Base-by-base conservation (phyloP, 768 basidiomycete species). In the Coprinopsis marcescibilis region DNA sequence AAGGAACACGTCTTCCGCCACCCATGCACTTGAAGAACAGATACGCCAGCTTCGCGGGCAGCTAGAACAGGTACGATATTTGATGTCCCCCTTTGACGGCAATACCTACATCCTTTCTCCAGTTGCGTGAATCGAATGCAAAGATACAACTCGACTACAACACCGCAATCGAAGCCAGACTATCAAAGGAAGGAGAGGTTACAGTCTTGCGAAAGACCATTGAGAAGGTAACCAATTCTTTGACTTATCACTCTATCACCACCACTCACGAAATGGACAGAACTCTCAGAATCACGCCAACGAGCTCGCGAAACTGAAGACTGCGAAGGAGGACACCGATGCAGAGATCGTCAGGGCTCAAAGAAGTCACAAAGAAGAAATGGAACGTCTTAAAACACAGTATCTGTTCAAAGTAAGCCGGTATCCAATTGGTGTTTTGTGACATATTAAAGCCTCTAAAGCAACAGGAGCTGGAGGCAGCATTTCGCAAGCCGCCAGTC, bases 141-240 rank as follows among this genome's bases (percentile, higher is more conserved):
- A 65, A 67, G 48, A 66, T 77, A 15, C 72, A 73, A 46, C 50
- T 59, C 20, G 69, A 70, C 1, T 59, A 81, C 38, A 66, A 73
- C 49, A 67, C 68, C 30, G 78, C 78, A 2, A 60, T 67, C 39
- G 73, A 78, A 38, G 69, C 66, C 6, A 79, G 72, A 50, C 68
- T 78, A 32, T 63, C 69, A 25, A 86, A 81, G 57, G 80, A 84
- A 24, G 87, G 87, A 4, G 86, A 89, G 65, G 83, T 83, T 4
- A 71, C 71, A 13, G 77, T 83, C 32, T 59, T 89, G 42, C 69
- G 85, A 53, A 78, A 77, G 52, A 74, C 63, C n/a, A 74, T 84
- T 8, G 81, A 85, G 54, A 83, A 82, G 72, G 87, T 83, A 23
- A n/a, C n/a, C n/a, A n/a, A n/a, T 19, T 5, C 14, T 30, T 17